Base-by-base conservation (phyloP, 768 basidiomycete genomes). In the Boletellus emodensis region DNA sequence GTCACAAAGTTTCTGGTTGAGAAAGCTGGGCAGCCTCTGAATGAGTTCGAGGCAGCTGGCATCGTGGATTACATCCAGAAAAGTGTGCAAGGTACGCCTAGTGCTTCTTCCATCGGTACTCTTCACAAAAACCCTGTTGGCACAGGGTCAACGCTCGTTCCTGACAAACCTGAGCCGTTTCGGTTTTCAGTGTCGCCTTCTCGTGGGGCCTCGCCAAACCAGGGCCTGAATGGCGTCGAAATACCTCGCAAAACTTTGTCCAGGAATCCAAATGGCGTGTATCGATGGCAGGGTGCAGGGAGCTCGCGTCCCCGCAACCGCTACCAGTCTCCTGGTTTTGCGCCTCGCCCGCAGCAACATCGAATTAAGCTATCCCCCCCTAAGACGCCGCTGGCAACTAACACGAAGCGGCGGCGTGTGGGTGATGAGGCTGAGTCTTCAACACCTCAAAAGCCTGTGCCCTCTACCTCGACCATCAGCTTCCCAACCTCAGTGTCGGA, bases 251-350 rank as follows among this genome's bases (percentile, higher is more conserved):
- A 77, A 61, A 82, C 76, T 10, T 69, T 90, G 7, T 62, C 75
- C 18, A 80, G 72, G 61, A 91, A 91, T 59, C 88, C 88, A 0
- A 91, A 90, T 61, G 88, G 88, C 18, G 61, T 70, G 32, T 85
- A 85, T 66, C 75, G 76, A 42, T 89, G 84, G 84, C 78, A 83
- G 56, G 89, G 88, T n/a, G 84, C 73, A 30, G 87, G 87, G 38
- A 88, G 85, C 57, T 81, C 88, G 12, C 82, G 77, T 58, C 70
- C 74, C 17, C 78, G 79, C 41, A 89, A 87, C 63, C 82, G 86
- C 38, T 87, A 82, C 61, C 77, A 80, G 45, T 87, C 87, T 9
- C 86, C 87, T 40, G 84, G 82, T 4, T 89, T 90, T 61, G 80
- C 83, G 4, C 73, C 82, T 18, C 72, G 80, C 12, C 68, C 78